phyloP scores from a whole-genome alignment of 2,329 filamentous ascomycete species.

The Macrophomina tecta region DNA sequence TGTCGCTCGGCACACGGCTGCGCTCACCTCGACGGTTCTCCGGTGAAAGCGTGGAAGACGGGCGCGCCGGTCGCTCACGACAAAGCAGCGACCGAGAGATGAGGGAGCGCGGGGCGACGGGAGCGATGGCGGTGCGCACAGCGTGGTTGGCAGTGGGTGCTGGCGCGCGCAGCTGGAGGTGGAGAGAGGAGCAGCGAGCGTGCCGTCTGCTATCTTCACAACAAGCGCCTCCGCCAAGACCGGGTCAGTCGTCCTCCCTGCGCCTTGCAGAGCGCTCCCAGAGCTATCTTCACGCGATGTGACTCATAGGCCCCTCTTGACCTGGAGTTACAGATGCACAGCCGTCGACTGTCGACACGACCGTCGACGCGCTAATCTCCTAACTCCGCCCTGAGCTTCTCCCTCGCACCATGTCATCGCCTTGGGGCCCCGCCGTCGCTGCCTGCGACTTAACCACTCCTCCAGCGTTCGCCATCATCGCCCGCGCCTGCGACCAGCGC shows the following conservation, averaged over 20 bases:
- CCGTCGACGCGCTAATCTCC: constrained; percentile 8
- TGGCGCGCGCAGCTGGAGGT: background rate
- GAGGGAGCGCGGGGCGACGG: background rate
- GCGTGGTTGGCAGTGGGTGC: background rate
- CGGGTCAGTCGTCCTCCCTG: constrained; percentile 21
- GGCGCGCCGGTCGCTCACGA: background rate
- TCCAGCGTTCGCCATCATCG: background rate
- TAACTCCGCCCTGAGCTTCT: constrained; percentile 22
- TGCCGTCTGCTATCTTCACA: constrained; percentile 24
- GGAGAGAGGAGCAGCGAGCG: background rate
- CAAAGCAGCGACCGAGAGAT: background rate
- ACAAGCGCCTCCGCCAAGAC: constrained; percentile 20
- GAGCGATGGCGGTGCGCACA: background rate
- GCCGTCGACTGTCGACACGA: background rate
- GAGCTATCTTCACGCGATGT: constrained; percentile 7
- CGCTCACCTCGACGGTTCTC: constrained; percentile 18
- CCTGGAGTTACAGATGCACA: constrained; percentile 13
- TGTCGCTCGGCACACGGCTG: constrained; percentile 3
- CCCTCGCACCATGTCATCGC: constrained; percentile 12
- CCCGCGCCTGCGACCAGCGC: background rate
- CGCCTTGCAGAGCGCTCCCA: background rate
- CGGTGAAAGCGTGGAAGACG: background rate
- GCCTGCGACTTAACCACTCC: background rate
- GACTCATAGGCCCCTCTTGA: constrained; percentile 16
- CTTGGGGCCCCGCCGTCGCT: background rate